Percentiles rank a stretch among this genome's conserved stretches.
Conservation (phyloP, 331 rosid species). For the Acacia concinna region DNA sequence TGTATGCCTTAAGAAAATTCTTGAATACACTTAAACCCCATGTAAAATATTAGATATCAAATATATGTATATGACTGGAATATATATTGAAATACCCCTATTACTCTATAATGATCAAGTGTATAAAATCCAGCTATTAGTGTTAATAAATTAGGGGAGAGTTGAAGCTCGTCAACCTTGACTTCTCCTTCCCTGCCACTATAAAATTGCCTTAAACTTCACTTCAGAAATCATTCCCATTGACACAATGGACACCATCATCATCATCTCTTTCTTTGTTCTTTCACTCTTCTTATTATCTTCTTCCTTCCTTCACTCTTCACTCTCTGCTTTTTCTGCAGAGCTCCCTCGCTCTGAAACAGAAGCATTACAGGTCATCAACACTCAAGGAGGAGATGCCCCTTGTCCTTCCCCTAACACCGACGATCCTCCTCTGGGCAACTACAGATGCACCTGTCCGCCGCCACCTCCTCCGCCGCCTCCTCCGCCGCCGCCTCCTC, state of each 20-base stretch:
- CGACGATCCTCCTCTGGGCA: not conserved
- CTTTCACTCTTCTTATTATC: not conserved
- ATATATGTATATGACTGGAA: too few species aligned
- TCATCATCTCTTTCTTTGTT: not conserved
- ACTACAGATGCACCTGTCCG: not conserved
- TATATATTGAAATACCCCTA: too few species aligned
- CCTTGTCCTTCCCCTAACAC: slow-evolving; percentile 42
- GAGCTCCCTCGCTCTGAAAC: slow-evolving; percentile 26
- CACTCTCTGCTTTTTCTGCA: not conserved
- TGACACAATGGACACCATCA: not conserved
- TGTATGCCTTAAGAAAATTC: too few species aligned
- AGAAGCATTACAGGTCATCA: slow-evolving; percentile 44
- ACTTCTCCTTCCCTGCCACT: slow-evolving; percentile 3
- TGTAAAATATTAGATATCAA: too few species aligned
- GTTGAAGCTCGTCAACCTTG: not conserved
- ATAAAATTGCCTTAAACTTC: not conserved
- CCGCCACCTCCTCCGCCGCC: not conserved
- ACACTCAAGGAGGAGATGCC: slow-evolving; percentile 44
- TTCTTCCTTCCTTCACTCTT: not conserved
- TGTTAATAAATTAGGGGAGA: not conserved
- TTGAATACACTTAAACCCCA: too few species aligned
- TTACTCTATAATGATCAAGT: too few species aligned
- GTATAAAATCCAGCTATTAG: not conserved
- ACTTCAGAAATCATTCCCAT: not conserved
- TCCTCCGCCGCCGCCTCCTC: not conserved